Evolutionary conservation across 2,329 filamentous ascomycete species (phyloP), one percentile per base, ranked within the genome.

Genomic region (Hypocreales sp.): DNA sequence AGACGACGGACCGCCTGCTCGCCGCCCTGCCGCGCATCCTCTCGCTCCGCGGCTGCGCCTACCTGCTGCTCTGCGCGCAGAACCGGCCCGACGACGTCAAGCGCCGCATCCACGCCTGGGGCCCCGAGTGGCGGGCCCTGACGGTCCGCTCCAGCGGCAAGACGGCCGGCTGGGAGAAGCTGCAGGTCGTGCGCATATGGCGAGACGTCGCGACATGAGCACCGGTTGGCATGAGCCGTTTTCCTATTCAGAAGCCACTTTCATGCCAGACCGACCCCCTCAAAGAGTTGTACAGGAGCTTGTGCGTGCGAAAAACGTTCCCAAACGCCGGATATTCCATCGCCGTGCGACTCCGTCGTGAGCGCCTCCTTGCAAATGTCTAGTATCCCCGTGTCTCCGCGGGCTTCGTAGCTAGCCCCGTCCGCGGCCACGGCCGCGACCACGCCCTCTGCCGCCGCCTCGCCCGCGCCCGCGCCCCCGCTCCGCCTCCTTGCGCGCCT

Each of bases 161-260:
- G 60, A 72, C 79, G 50, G 87, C 79, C 17, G 90, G 90, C 0
- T 93, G 87, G 86, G 90, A 98, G 59, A 92, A 79, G 56, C 60
- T 98, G 51, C 77, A 84, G 45, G 79, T 98, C 41, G 60, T 95
- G 40, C 71, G 86, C 47, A 79, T 93, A 47, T 92, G 82, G 79
- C 69, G 72, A 42, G 60, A 60, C 21, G 31, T 30, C 17, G 9
- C 22, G 15, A 22, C 4, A 11, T 26, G 16, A 31, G 14, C 5
- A 7, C 18, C 1, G 9, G 19, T 24, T 17, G 29, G 27, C 24
- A 28, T 16, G 31, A 28, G 12, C 31, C 32, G 27, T 19, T 20
- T 25, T 17, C 15, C 18, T 12, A 22, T 30, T 24, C 27, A 24
- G 22, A n/a, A 24, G 27, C 27, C 22, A 28, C 8, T 11, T 22